Percentiles rank a stretch among this genome's conserved stretches.
phyloP scores from a whole-genome alignment of 495 filamentous ascomycete species.

The Aspergillus haitiensis region DNA sequence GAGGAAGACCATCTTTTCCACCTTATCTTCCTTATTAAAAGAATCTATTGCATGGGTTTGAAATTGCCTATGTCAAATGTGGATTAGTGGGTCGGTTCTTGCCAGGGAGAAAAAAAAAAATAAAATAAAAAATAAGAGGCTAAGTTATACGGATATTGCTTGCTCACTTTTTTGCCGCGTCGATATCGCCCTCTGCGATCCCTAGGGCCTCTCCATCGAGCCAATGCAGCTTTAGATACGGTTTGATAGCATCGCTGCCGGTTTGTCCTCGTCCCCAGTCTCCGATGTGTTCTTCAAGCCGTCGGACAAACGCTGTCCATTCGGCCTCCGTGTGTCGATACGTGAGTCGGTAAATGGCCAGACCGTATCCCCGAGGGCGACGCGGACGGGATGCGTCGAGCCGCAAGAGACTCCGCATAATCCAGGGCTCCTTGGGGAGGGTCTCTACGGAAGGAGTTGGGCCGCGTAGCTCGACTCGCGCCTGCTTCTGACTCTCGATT shows the following conservation, averaged over 20 bases:
- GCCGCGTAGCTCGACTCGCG: slow-evolving; percentile 23
- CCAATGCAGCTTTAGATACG: slow-evolving; percentile 34
- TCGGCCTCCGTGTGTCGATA: slow-evolving; percentile 30
- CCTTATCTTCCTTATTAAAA: background rate
- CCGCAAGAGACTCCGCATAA: slow-evolving; percentile 12
- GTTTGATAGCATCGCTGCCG: slow-evolving; percentile 25
- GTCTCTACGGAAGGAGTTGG: slow-evolving; percentile 18
- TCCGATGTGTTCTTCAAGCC: slow-evolving; percentile 28
- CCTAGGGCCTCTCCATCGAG: slow-evolving; percentile 32
- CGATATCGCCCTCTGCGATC: slow-evolving; percentile 31
- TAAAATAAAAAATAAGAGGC: too few relatives aligned
- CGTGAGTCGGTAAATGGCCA: slow-evolving; percentile 36
- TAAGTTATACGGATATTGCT: too few relatives aligned
- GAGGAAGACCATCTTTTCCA: slow-evolving; percentile 22
- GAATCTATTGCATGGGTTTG: background rate
- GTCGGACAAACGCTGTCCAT: slow-evolving; percentile 28
- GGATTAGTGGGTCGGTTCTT: slow-evolving; percentile 2
- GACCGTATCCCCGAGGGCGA: slow-evolving; percentile 14
- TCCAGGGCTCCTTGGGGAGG: slow-evolving; percentile 25
- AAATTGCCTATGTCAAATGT: too few relatives aligned
- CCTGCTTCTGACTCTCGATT: slow-evolving; percentile 23
- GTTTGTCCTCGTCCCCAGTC: slow-evolving; percentile 33
- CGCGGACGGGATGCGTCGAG: background rate
- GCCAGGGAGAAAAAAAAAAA: background rate
- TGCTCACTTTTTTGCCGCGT: slow-evolving; percentile 33